A percentile compares a stretch with the other conserved stretches of the same genome.
These are phyloP conservation scores for Toxicodendron radicans DNA, from an alignment of 345 rosid genomes.

Conservation along the genomic window DNA sequence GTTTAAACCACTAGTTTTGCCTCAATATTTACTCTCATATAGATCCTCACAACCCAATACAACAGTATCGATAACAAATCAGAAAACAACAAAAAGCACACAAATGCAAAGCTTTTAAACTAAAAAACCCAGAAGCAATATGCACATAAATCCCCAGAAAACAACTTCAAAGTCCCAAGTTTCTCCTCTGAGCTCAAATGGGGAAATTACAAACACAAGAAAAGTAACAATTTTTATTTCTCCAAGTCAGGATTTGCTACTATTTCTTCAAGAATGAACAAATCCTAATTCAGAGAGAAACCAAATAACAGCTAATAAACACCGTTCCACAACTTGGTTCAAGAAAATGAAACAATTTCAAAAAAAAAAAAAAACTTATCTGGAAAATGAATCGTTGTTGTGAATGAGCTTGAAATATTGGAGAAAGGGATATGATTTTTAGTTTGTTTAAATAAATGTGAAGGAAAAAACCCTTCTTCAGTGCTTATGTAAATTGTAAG, in stretches of 20 bases:
- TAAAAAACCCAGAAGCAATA: constrained; percentile 20
- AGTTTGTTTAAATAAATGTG: too few species aligned
- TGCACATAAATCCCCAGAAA: constrained; percentile 20
- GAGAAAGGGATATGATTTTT: constrained; percentile 8
- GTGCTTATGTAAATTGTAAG: constrained; percentile 23
- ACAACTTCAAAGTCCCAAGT: constrained; percentile 22
- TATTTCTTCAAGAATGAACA: constrained; percentile 13
- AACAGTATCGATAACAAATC: constrained; percentile 17
- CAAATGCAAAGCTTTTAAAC: constrained; percentile 20
- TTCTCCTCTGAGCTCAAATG: constrained; percentile 22
- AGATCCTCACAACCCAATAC: constrained; percentile 18
- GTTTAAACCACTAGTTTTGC: constrained; percentile 16
- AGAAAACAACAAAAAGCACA: constrained; percentile 15
- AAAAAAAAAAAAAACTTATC: constrained; percentile 28
- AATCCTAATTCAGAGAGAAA: constrained; percentile 45
- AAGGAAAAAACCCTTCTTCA: background rate
- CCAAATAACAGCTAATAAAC: constrained; percentile 12
- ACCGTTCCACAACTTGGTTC: background rate
- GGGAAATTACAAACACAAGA: background rate
- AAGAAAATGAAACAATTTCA: constrained; percentile 1
- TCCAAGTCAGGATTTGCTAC: constrained; percentile 34
- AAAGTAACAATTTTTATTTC: constrained; percentile 10
- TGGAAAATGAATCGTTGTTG: constrained; percentile 15
- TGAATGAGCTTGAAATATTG: constrained; percentile 19
- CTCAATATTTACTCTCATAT: background rate